Conservation (phyloP, 768 basidiomycete genomes). For the Dioszegia hungarica region DNA sequence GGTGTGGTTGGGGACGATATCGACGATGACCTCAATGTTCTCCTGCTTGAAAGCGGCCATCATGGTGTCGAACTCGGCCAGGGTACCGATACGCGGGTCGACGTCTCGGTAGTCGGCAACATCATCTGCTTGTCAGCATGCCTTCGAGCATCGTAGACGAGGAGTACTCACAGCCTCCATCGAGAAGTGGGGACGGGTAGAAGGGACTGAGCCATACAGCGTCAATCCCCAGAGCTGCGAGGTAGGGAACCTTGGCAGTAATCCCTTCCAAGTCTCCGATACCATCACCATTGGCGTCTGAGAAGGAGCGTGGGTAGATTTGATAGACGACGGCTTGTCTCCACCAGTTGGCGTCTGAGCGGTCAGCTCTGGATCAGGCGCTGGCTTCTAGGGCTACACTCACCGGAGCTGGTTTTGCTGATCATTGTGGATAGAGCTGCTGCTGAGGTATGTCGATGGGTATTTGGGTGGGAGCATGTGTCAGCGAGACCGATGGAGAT, state of each 20-base stretch:
- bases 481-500: too few relatives aligned
- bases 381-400: neutral
- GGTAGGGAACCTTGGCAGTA: constrained; percentile 28
- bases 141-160: neutral
- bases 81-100: constrained; percentile 36
- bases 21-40: constrained; percentile 34
- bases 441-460: too few relatives aligned
- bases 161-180: constrained; percentile 36
- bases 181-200: constrained; percentile 38
- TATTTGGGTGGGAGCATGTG: too few relatives aligned
- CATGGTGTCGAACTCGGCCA: constrained; percentile 39
- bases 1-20: constrained; percentile 42
- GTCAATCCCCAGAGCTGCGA: constrained; percentile 27
- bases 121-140: constrained; percentile 20
- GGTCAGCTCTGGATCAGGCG: neutral
- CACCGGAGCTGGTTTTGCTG: neutral
- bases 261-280: constrained; percentile 40
- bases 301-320: constrained; percentile 40
- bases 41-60: constrained; percentile 20
- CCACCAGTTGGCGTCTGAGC: constrained; percentile 28
- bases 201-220: constrained; percentile 41
- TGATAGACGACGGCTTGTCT: constrained; percentile 37
- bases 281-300: constrained; percentile 35
- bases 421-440: neutral
- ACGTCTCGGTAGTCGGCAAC: constrained; percentile 41